Evolutionary conservation across 2,329 filamentous ascomycete genomes (phyloP).

Genomic region (Lasiodiplodia sp.): DNA sequence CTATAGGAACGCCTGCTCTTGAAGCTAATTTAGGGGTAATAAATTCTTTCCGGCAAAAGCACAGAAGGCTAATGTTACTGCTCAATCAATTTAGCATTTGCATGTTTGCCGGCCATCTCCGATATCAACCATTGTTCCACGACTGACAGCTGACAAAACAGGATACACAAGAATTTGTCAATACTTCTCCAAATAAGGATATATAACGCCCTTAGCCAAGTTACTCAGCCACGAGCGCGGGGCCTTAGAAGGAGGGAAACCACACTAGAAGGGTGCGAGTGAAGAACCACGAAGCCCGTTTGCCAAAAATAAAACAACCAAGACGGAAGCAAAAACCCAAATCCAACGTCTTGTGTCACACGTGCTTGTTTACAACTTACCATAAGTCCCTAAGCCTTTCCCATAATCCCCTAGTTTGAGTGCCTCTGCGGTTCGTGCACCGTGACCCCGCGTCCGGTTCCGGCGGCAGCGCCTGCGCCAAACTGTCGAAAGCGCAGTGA

Average conservation of each 20-base stretch:
- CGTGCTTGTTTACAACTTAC: not conserved
- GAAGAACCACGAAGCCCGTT: not conserved
- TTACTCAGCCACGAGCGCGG: not conserved
- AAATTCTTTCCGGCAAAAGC: not conserved
- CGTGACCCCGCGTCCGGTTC: not conserved
- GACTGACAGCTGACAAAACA: not conserved
- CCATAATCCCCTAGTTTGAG: not conserved
- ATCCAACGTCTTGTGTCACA: constrained; percentile 14
- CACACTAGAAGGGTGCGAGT: not conserved
- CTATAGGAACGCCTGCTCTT: not conserved
- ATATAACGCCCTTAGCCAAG: not conserved
- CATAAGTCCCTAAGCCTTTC: not conserved
- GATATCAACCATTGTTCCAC: not conserved
- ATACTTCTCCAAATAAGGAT: not conserved
- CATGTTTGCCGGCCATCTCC: not conserved
- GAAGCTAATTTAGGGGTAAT: not conserved
- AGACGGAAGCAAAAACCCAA: not conserved
- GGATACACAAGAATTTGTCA: not conserved
- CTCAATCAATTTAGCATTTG: not conserved
- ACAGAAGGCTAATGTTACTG: not conserved
- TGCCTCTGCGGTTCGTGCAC: not conserved
- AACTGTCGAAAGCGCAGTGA: not conserved
- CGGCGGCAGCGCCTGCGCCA: not conserved
- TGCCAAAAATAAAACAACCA: not conserved
- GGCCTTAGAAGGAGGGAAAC: not conserved